Percentiles rank a stretch among this genome's conserved stretches.
Evolutionary conservation across 78 protist species (phyloP).

Genomic region (Dictyostelium citrinum): DNA sequence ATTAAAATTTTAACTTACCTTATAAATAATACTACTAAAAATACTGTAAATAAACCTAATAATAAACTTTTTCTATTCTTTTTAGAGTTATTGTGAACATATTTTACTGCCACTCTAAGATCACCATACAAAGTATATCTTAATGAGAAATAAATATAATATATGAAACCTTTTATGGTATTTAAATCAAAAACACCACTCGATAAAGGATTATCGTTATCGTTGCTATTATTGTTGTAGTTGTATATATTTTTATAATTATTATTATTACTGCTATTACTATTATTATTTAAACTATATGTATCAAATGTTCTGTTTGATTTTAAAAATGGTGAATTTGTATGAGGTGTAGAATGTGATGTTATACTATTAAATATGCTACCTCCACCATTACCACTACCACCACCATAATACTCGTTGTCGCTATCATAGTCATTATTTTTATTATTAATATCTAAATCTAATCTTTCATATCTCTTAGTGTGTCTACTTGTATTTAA

Average conservation of each 20-base stretch:
- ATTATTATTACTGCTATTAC: background rate
- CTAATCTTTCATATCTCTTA: background rate
- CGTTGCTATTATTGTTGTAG: background rate
- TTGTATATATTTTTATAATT: background rate
- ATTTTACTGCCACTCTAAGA: conserved; percentile 70
- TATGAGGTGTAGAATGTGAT: conserved; percentile 2
- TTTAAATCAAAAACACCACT: background rate
- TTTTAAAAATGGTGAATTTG: conserved; percentile 16
- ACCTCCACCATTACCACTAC: background rate
- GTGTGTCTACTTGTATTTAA: background rate
- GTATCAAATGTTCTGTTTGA: background rate
- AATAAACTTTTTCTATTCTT: conserved; percentile 34
- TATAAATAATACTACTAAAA: conserved; percentile 76
- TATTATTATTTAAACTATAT: background rate
- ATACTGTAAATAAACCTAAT: conserved; percentile 81
- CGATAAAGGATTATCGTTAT: background rate
- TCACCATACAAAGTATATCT: conserved; percentile 43
- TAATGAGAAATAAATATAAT: conserved; percentile 3
- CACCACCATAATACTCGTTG: background rate
- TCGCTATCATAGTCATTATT: background rate
- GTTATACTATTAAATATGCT: background rate
- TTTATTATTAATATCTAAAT: background rate
- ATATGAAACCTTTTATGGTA: background rate
- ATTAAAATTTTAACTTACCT: background rate
- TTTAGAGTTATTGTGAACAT: conserved; percentile 68